Evolutionary conservation across 2,329 filamentous ascomycete species (phyloP).

Genomic region (Decorospora gaudefroyi): DNA sequence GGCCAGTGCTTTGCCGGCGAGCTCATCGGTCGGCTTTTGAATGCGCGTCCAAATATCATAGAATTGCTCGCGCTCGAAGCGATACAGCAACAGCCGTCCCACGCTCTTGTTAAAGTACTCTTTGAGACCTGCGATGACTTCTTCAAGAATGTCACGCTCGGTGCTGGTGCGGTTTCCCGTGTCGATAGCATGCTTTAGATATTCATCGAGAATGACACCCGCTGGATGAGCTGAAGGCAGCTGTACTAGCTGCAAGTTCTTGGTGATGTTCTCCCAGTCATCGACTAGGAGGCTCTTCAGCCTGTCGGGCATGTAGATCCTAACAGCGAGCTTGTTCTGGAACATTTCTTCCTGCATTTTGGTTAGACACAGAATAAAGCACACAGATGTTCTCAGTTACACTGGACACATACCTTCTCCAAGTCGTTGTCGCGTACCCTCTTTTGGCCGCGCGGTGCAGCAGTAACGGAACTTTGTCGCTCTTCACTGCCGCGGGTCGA

Average conservation of each 20-base stretch:
- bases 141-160: constrained; percentile 83
- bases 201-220: constrained; percentile 77
- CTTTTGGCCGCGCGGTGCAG: constrained; percentile 69
- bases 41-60: constrained; percentile 74
- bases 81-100: constrained; percentile 87
- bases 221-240: constrained; percentile 79
- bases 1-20: constrained; percentile 70
- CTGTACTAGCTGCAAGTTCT: constrained; percentile 86
- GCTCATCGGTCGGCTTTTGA: constrained; percentile 63
- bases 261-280: constrained; percentile 98
- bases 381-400: background rate
- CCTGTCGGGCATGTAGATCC: constrained; percentile 82
- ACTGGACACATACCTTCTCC: constrained; percentile 65
- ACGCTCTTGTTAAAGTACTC: constrained; percentile 95
- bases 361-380: constrained; percentile 14
- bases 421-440: constrained; percentile 79
- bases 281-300: constrained; percentile 93
- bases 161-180: constrained; percentile 62
- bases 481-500: constrained; percentile 78
- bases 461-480: constrained; percentile 62
- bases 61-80: constrained; percentile 90
- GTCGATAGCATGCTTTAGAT: constrained; percentile 73
- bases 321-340: constrained; percentile 79
- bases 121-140: constrained; percentile 81
- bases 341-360: constrained; percentile 79